Base-by-base conservation (phyloP, 148 eudicot species). In the Arctostaphylos glauca region DNA sequence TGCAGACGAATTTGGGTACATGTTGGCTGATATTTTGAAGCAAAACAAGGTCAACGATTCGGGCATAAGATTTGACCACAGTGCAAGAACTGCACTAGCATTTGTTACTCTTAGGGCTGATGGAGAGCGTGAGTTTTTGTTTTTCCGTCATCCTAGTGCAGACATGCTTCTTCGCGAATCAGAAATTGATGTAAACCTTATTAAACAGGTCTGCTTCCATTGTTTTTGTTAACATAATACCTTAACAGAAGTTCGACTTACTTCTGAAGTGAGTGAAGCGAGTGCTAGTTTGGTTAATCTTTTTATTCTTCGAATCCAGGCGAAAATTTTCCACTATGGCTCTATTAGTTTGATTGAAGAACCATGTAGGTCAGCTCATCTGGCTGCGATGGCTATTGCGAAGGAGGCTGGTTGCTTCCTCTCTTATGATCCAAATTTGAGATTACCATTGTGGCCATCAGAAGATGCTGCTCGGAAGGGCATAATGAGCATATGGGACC, bases 121-220 rank as follows among this genome's bases (percentile, higher is more conserved):
- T 75, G 98, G 98, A 3, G 97, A 95, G 89, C 97, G 94, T 10
- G 98, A 95, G 67, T 93, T 92, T 82, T 80, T 95, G 90, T 95
- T 93, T 75, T 93, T 83, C 82, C 94, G 96, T 44, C 78, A 94
- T 79, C 97, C 97, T 52, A 92, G 97, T 83, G 98, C 98, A 23
- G 97, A 95, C 85, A 95, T 93, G 93, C 92, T 90, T 83, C 89
- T 95, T 74, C 87, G 80, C 13, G 89, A 91, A 86, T 86, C 97
- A 48, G 98, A 95, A 80, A 92, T 95, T 60, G 95, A 95, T 88
- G 81, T 83, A 84, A 81, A 91, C 73, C 91, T 93, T 47, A 82
- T 95, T 70, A 80, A 93, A 84, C 86, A 93, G 97, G 98, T 94
- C 21, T 54, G 74, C 60, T 84, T 79, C 74, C 49, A 14, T 68